Evolutionary conservation across 768 basidiomycete genomes (phyloP).

Genomic region (Cystofilobasidium capitatum): DNA sequence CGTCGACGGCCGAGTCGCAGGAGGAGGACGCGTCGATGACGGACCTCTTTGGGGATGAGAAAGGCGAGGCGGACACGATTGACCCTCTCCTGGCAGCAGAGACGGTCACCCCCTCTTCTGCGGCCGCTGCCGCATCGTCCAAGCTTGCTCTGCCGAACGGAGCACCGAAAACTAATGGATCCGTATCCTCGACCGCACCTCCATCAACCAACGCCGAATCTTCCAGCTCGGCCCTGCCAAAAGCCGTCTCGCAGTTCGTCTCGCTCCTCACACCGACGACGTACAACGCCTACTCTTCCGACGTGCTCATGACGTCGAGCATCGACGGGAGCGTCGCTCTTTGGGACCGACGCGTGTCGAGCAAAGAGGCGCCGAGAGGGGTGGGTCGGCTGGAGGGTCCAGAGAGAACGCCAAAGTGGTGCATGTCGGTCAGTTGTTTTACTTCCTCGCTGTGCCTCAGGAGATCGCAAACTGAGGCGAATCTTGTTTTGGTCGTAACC

Average conservation of each 20-base stretch:
- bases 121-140: background rate
- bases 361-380: slow-evolving; percentile 44
- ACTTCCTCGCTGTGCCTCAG: background rate
- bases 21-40: slow-evolving; percentile 46
- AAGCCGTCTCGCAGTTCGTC: background rate
- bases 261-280: slow-evolving; percentile 50
- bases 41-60: slow-evolving; percentile 9
- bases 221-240: slow-evolving; percentile 26
- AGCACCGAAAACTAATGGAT: background rate
- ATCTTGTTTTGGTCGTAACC: background rate
- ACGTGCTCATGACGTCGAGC: slow-evolving; percentile 75
- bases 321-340: slow-evolving; percentile 87
- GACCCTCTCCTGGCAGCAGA: background rate
- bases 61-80: background rate
- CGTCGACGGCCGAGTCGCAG: slow-evolving; percentile 32
- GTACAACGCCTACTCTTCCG: slow-evolving; percentile 62
- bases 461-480: slow-evolving; percentile 8
- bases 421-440: slow-evolving; percentile 62
- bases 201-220: slow-evolving; percentile 19
- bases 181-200: slow-evolving; percentile 23
- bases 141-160: slow-evolving; percentile 1
- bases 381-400: slow-evolving; percentile 79
- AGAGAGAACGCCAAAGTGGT: slow-evolving; percentile 92
- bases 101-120: slow-evolving; percentile 24
- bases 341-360: slow-evolving; percentile 68